phyloP scores from a whole-genome alignment of 2,329 filamentous ascomycete genomes.

The Monosporascus sp. region DNA sequence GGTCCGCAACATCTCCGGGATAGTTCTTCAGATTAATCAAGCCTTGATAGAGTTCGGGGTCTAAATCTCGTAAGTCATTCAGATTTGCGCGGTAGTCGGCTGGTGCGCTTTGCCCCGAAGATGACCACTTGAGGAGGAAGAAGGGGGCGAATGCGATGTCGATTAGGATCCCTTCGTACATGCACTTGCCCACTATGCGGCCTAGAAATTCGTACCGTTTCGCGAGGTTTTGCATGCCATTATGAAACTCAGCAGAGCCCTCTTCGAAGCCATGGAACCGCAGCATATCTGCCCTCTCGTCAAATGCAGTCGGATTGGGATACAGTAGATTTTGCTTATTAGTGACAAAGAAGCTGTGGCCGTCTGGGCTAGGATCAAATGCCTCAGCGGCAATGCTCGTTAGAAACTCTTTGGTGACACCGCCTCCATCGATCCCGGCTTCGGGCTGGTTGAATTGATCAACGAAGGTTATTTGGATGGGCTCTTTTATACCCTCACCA shows the following conservation, averaged over 20 bases:
- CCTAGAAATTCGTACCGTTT: constrained; percentile 86
- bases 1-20: constrained; percentile 70
- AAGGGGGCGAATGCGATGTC: constrained; percentile 92
- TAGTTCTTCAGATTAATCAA: constrained; percentile 82
- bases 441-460: constrained; percentile 84
- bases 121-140: constrained; percentile 92
- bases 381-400: constrained; percentile 84
- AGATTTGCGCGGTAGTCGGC: constrained; percentile 82
- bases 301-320: constrained; percentile 75
- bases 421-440: constrained; percentile 93
- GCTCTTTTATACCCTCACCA: constrained; percentile 82
- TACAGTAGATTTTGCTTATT: constrained; percentile 86
- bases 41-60: constrained; percentile 85
- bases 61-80: constrained; percentile 89
- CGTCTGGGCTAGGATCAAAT: constrained; percentile 50
- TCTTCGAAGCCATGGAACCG: constrained; percentile 47
- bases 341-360: constrained; percentile 66
- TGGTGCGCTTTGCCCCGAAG: constrained; percentile 54
- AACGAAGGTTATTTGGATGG: constrained; percentile 93
- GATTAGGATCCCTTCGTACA: constrained; percentile 94
- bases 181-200: constrained; percentile 88
- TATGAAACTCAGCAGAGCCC: constrained; percentile 50
- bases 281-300: constrained; percentile 60
- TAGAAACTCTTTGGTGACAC: constrained; percentile 95
- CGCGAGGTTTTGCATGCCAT: constrained; percentile 56